Conservation (phyloP, 331 rosid species). For the Stylosanthes scabra region DNA sequence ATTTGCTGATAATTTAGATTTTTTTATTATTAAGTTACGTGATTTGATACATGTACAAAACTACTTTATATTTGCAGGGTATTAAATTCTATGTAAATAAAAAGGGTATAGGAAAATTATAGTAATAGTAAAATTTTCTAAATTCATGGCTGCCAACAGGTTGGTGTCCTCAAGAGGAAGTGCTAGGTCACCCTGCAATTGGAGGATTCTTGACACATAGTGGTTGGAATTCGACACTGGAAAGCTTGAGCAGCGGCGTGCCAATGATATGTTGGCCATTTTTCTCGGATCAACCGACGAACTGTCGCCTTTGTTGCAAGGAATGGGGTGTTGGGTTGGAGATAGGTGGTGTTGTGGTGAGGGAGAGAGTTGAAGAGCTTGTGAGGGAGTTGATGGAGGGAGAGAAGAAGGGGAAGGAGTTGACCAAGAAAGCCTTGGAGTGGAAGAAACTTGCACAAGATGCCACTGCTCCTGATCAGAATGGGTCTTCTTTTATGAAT, state of each 20-base stretch:
- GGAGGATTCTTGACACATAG: constrained; percentile 37
- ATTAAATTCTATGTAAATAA: too few relatives aligned
- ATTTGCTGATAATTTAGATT: too few relatives aligned
- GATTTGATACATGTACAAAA: too few relatives aligned
- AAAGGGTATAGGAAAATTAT: too few relatives aligned
- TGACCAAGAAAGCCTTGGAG: constrained; percentile 24
- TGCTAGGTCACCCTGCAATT: constrained; percentile 29
- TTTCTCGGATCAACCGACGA: constrained; percentile 12
- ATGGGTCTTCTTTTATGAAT: constrained; percentile 20
- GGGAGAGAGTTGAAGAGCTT: constrained; percentile 12
- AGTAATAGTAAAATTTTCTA: too few relatives aligned
- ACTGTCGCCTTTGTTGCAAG: constrained; percentile 5
- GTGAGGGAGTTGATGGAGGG: constrained; percentile 32
- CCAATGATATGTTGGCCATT: constrained; percentile 37
- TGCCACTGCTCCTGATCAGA: background rate
- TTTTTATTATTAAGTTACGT: too few relatives aligned
- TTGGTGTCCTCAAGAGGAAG: constrained; percentile 41
- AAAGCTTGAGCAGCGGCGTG: constrained; percentile 31
- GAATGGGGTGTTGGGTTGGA: constrained; percentile 34
- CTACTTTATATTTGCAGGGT: too few relatives aligned
- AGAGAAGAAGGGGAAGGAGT: constrained; percentile 6
- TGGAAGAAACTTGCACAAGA: constrained; percentile 26
- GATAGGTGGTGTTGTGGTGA: constrained; percentile 25
- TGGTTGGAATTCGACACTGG: constrained; percentile 34
- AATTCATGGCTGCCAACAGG: background rate